These are phyloP conservation scores for Scutellaria baicalensis DNA, from an alignment of 257 asterid species.

Conservation along the genomic window DNA sequence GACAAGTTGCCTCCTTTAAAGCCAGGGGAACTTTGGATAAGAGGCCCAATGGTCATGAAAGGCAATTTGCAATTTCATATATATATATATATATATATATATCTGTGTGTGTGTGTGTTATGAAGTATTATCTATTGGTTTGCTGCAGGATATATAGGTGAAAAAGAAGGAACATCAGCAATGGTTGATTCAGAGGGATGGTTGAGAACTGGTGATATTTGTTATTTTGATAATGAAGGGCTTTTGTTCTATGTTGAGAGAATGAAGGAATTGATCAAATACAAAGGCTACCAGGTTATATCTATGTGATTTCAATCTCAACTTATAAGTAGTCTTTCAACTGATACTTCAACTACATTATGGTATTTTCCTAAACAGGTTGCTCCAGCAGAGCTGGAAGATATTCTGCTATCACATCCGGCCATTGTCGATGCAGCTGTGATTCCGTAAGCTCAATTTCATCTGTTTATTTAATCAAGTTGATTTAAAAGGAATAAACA, in stretches of 20 bases:
- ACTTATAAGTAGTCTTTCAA: background rate
- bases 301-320: background rate
- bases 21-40: constrained; percentile 36
- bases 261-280: constrained; percentile 52
- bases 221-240: constrained; percentile 42
- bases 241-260: constrained; percentile 50
- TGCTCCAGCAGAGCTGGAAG: constrained; percentile 60
- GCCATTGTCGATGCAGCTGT: constrained; percentile 51
- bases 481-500: background rate
- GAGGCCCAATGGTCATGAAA: constrained; percentile 40
- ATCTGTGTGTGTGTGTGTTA: background rate
- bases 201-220: constrained; percentile 59
- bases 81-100: background rate
- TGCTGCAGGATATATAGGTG: constrained; percentile 42
- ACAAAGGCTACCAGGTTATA: constrained; percentile 55
- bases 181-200: constrained; percentile 49
- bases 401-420: constrained; percentile 45
- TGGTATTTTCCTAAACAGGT: constrained; percentile 20
- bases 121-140: background rate
- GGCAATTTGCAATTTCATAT: constrained; percentile 11
- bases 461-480: background rate
- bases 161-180: constrained; percentile 46
- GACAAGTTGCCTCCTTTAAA: constrained; percentile 20
- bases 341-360: background rate
- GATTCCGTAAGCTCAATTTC: constrained; percentile 36